These are phyloP conservation scores for Paraphoma sp. DNA, from an alignment of 2,329 filamentous ascomycete genomes.

Conservation along the genomic window DNA sequence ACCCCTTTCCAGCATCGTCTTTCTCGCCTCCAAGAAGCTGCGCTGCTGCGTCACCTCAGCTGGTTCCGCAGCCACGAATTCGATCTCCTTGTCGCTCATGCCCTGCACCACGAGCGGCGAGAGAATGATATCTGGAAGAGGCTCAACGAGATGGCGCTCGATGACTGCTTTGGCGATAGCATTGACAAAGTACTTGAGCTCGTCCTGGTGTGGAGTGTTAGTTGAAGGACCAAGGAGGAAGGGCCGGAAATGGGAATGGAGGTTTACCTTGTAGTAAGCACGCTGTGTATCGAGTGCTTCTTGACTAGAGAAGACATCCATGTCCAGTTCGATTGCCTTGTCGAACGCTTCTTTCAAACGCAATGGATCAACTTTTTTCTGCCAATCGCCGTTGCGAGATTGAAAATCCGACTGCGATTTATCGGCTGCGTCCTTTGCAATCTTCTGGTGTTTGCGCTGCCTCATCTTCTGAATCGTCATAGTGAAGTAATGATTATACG, in stretches of 20 bases:
- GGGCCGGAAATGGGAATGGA: not conserved
- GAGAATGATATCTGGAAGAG: slow-evolving; percentile 37
- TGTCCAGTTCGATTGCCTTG: slow-evolving; percentile 27
- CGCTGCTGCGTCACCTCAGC: slow-evolving; percentile 34
- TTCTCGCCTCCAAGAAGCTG: slow-evolving; percentile 31
- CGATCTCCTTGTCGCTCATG: slow-evolving; percentile 45
- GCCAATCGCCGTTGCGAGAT: no score
- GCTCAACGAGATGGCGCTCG: slow-evolving; percentile 46
- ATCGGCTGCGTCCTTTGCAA: not conserved
- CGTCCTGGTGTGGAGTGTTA: slow-evolving; percentile 43
- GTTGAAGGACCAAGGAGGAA: slow-evolving; percentile 20
- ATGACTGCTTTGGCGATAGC: slow-evolving; percentile 46
- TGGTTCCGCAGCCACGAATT: slow-evolving; percentile 44
- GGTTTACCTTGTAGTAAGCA: slow-evolving; percentile 44
- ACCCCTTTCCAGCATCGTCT: slow-evolving; percentile 45
- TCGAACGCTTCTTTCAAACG: not conserved
- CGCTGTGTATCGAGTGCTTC: slow-evolving; percentile 45
- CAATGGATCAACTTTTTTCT: no score
- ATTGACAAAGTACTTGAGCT: slow-evolving; percentile 46
- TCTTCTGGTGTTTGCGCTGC: not conserved
- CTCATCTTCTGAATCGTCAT: slow-evolving; percentile 1
- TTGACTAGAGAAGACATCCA: slow-evolving; percentile 40
- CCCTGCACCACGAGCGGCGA: slow-evolving; percentile 35
- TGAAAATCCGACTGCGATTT: not conserved
- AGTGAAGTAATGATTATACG: slow-evolving; percentile 53